Evolutionary conservation across 768 basidiomycete genomes (phyloP).

Genomic region (Hydnomerulius pinastri): DNA sequence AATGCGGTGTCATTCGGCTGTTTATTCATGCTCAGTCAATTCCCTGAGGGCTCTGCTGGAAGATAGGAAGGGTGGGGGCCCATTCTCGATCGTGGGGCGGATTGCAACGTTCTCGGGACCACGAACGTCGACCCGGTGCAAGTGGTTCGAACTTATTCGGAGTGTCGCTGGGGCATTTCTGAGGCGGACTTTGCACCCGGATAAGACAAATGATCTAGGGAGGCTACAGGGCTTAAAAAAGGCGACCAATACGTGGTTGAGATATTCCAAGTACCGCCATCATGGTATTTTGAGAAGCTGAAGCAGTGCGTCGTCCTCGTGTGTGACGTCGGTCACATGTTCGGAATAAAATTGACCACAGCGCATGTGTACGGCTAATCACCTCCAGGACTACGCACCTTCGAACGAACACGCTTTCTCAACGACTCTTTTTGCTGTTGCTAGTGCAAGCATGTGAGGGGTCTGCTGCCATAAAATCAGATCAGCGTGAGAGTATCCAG

Average conservation of each 20-base stretch:
- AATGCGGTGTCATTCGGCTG: too few species aligned
- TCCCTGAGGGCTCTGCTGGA: too few species aligned
- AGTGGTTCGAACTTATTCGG: not conserved
- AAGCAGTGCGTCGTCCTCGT: not conserved
- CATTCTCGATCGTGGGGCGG: too few species aligned
- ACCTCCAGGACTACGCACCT: not conserved
- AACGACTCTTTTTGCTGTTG: not conserved
- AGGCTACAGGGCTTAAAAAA: too few species aligned
- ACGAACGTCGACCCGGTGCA: not conserved
- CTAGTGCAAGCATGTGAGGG: not conserved
- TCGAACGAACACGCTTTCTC: not conserved
- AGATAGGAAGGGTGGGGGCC: too few species aligned
- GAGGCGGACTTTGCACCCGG: not conserved
- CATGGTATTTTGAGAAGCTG: too few species aligned
- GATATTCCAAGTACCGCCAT: too few species aligned
- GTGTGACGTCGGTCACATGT: not conserved
- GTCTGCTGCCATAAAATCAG: not conserved
- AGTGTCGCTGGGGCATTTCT: not conserved
- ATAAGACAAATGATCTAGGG: too few species aligned
- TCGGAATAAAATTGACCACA: not conserved
- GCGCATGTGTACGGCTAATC: not conserved
- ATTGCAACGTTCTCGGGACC: too few species aligned
- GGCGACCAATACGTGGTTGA: too few species aligned
- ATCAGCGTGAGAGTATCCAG: not conserved
- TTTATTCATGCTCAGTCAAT: too few species aligned